Conservation (phyloP, 2,329 filamentous ascomycete genomes). For the Aspergillus alliaceus region DNA sequence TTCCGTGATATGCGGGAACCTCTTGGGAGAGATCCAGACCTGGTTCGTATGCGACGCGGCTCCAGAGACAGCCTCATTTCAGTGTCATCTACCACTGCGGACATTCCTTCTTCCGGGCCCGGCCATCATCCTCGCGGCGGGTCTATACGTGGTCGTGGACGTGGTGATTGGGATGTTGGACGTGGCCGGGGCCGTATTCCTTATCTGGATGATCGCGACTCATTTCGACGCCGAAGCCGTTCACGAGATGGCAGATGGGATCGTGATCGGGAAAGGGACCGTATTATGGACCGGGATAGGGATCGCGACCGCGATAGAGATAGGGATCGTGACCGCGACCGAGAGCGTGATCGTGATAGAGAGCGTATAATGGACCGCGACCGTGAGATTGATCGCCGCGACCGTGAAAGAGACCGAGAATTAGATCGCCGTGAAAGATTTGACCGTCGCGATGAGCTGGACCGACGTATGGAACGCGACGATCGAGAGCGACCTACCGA, state of each 20-base stretch:
- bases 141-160: slow-evolving; percentile 42
- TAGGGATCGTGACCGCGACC: slow-evolving; percentile 33
- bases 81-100: slow-evolving; percentile 35
- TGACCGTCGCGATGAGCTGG: slow-evolving; percentile 2
- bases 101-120: slow-evolving; percentile 35
- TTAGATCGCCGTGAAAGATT: slow-evolving; percentile 12
- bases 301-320: slow-evolving; percentile 34
- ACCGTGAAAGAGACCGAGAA: slow-evolving; percentile 24
- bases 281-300: slow-evolving; percentile 32
- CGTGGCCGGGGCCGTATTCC: slow-evolving; percentile 43
- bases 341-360: slow-evolving; percentile 35
- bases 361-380: slow-evolving; percentile 39
- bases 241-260: slow-evolving; percentile 47
- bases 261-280: slow-evolving; percentile 38
- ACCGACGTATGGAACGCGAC: slow-evolving; percentile 17
- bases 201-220: slow-evolving; percentile 43
- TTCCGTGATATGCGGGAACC: slow-evolving; percentile 41
- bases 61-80: slow-evolving; percentile 45
- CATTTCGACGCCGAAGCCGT: slow-evolving; percentile 44
- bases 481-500: slow-evolving; percentile 32
- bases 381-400: slow-evolving; percentile 24
- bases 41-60: slow-evolving; percentile 43
- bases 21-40: slow-evolving; percentile 37
- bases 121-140: slow-evolving; percentile 37
- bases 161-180: slow-evolving; percentile 46